Conservation (phyloP, 2,329 filamentous ascomycete genomes). For the Sporothrix euskadiensis region DNA sequence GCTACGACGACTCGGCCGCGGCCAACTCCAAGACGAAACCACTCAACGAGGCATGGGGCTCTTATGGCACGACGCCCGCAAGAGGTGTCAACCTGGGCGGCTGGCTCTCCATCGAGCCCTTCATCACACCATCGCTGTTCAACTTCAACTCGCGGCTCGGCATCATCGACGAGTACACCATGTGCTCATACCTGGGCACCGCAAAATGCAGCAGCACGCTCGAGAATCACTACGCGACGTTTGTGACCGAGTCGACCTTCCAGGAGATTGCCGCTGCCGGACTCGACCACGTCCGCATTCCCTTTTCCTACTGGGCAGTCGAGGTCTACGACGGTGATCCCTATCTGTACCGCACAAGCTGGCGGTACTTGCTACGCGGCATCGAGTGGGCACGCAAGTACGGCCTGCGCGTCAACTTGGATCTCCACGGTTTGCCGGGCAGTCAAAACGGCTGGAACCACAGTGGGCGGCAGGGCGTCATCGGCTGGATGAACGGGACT, state of each 20-base stretch:
- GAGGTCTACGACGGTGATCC: slow-evolving; percentile 81
- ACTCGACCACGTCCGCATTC: slow-evolving; percentile 94
- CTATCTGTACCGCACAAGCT: slow-evolving; percentile 82
- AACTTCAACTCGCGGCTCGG: slow-evolving; percentile 58
- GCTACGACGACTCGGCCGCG: slow-evolving; percentile 79
- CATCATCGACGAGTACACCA: slow-evolving; percentile 86
- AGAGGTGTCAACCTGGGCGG: slow-evolving; percentile 91
- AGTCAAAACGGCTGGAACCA: slow-evolving; percentile 99
- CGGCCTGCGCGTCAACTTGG: slow-evolving; percentile 87
- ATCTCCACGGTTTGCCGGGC: slow-evolving; percentile 87
- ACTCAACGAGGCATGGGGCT: slow-evolving; percentile 71
- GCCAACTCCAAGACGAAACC: slow-evolving; percentile 80
- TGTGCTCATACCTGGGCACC: slow-evolving; percentile 69
- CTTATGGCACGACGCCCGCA: slow-evolving; percentile 76
- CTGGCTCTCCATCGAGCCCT: slow-evolving; percentile 91
- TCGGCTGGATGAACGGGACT: slow-evolving; percentile 90
- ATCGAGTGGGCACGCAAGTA: slow-evolving; percentile 95
- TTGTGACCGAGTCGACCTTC: slow-evolving; percentile 83
- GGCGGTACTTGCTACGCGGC: slow-evolving; percentile 87
- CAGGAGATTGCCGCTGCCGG: slow-evolving; percentile 81
- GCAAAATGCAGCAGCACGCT: slow-evolving; percentile 64
- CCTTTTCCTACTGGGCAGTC: slow-evolving; percentile 93
- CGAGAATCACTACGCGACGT: slow-evolving; percentile 90
- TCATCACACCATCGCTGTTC: slow-evolving; percentile 93
- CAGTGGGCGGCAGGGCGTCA: slow-evolving; percentile 76